These are phyloP conservation scores for Mycena haematopus DNA, from an alignment of 768 basidiomycete genomes.

Conservation along the genomic window DNA sequence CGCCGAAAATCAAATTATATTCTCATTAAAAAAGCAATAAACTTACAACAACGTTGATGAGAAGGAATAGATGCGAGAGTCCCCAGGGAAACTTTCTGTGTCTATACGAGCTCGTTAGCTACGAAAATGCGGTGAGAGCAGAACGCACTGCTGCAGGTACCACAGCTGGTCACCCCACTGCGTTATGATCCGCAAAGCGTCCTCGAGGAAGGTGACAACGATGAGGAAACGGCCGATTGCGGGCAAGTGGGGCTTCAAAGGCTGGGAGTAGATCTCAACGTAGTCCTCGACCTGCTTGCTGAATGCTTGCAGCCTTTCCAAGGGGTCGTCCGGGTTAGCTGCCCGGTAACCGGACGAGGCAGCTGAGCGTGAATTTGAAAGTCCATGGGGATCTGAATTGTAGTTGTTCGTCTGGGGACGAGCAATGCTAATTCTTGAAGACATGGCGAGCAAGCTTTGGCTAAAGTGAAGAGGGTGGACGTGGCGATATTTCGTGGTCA, in stretches of 20 bases:
- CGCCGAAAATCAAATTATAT: slow-evolving; percentile 9
- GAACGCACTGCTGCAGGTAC: slow-evolving; percentile 91
- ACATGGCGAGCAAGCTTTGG: slow-evolving; percentile 54
- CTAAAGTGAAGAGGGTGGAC: slow-evolving; percentile 39
- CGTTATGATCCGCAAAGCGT: slow-evolving; percentile 89
- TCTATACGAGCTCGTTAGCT: slow-evolving; percentile 49
- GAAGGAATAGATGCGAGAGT: slow-evolving; percentile 89
- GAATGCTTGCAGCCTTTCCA: slow-evolving; percentile 76
- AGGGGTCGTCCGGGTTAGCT: slow-evolving; percentile 81
- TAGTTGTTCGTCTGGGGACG: slow-evolving; percentile 69
- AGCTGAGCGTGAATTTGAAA: slow-evolving; percentile 73
- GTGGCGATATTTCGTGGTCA: slow-evolving; percentile 41
- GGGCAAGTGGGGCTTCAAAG: slow-evolving; percentile 92
- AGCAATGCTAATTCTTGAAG: slow-evolving; percentile 83
- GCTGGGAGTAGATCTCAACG: slow-evolving; percentile 91
- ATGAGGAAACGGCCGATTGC: slow-evolving; percentile 96
- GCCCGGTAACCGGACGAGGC: slow-evolving; percentile 70
- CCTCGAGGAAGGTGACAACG: slow-evolving; percentile 98
- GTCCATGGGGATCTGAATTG: slow-evolving; percentile 79
- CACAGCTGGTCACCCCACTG: slow-evolving; percentile 98
- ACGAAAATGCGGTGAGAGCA: slow-evolving; percentile 3
- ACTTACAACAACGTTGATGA: slow-evolving; percentile 90
- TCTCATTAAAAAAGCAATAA: not conserved
- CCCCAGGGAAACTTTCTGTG: slow-evolving; percentile 97
- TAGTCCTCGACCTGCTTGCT: slow-evolving; percentile 87